Percentiles rank a stretch among this genome's conserved stretches.
phyloP scores from a whole-genome alignment of 352 stramenopile genomes.

The Saprolegnia parasitica region DNA sequence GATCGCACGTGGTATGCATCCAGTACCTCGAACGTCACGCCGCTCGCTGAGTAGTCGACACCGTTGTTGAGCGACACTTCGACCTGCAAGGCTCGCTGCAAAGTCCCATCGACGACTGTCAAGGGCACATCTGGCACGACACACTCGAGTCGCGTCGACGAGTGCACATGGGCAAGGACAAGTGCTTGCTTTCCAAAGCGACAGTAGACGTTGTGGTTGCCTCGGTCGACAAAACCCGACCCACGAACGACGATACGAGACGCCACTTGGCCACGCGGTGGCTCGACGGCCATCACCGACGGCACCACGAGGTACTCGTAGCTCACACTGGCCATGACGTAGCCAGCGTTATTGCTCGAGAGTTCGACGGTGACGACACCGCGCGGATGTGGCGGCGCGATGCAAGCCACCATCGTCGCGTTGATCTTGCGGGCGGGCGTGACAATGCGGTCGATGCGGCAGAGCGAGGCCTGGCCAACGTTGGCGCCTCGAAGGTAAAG shows the following conservation, averaged over 20 bases:
- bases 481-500: constrained; percentile 53
- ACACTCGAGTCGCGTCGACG: constrained; percentile 42
- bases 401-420: constrained; percentile 13
- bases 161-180: constrained; percentile 38
- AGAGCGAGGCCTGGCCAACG: constrained; percentile 35
- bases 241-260: not conserved
- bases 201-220: constrained; percentile 43
- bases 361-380: constrained; percentile 20
- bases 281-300: not conserved
- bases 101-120: not conserved
- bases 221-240: not conserved
- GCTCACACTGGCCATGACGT: not conserved
- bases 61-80: constrained; percentile 85
- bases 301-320: constrained; percentile 16
- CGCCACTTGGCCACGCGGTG: constrained; percentile 11
- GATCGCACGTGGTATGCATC: constrained; percentile 42
- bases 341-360: constrained; percentile 19
- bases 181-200: constrained; percentile 38
- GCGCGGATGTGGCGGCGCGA: constrained; percentile 6
- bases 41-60: constrained; percentile 81
- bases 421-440: constrained; percentile 8
- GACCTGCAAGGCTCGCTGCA: constrained; percentile 35
- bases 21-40: constrained; percentile 58
- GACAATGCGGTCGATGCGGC: constrained; percentile 30
- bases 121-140: constrained; percentile 33